Evolutionary conservation across 495 filamentous ascomycete genomes (phyloP), one percentile per base, ranked within the genome.

Genomic region (Glutinoglossum americanum): DNA sequence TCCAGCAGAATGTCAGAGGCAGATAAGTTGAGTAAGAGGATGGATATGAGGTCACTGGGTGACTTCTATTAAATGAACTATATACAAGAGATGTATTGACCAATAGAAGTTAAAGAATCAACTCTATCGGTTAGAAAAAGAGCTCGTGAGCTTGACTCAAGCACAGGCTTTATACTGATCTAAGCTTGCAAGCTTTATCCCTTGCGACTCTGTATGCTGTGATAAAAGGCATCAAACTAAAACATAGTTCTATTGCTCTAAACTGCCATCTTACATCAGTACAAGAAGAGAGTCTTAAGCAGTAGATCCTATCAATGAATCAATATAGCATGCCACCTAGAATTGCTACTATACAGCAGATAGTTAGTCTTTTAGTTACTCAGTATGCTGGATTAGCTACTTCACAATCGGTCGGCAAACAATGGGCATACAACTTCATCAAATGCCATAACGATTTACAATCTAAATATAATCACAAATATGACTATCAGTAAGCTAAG

Each of bases 401-500:
- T 41, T 2, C 13, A 9, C 15, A 8, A 9, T 13, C 13, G 7
- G 15, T 11, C 13, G 15, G 15, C 3, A 7, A 41, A 17, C 7
- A 53, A 8, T 53, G n/a, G 49, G n/a, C 21, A 53, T 10, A n/a
- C 6, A 53, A 33, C 2, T 53, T 53, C 17, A 53, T 56, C n/a
- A 54, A 53, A 3, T 49, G n/a, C 1, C 11, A 56, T 13, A 19
- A 56, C 44, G 13, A 15, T 27, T 21, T 60, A 10, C 6, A 51
- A 32, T 27, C 49, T 17, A 49, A 53, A 35, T 60, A 41, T 39
- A 49, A 27, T 51, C 35, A 56, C 11, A 59, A 51, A 41, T 60
- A 60, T 37, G 30, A 51, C 41, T 60, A 59, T 54, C n/a, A 59
- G 25, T 9, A 41, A n/a, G 58, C 56, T 28, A 33, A 56, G 53